Evolutionary conservation across 805 yeast species (phyloP).

Genomic region (Pichia heedii): DNA sequence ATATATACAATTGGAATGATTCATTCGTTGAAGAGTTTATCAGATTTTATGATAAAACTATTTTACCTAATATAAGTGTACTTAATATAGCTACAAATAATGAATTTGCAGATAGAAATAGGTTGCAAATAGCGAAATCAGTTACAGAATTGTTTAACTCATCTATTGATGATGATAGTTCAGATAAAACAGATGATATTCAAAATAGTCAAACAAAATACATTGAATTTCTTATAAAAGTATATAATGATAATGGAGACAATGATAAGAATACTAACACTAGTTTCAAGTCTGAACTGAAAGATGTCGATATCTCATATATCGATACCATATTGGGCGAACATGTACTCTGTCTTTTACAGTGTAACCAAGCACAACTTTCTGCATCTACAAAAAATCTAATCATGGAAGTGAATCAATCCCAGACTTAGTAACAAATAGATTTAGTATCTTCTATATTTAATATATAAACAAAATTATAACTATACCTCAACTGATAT

Average conservation of each 20-base stretch:
- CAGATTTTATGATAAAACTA: slow-evolving; percentile 29
- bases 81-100: slow-evolving; percentile 1
- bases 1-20: slow-evolving; percentile 41
- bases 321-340: background rate
- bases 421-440: too few relatives aligned
- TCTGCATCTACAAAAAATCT: background rate
- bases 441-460: too few relatives aligned
- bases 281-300: too few relatives aligned
- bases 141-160: slow-evolving; percentile 1
- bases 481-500: too few relatives aligned
- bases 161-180: background rate
- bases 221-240: background rate
- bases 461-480: too few relatives aligned
- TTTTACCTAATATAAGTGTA: slow-evolving; percentile 1
- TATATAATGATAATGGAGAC: background rate
- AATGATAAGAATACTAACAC: too few relatives aligned
- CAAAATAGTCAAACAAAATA: background rate
- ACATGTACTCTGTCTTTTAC: background rate
- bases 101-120: slow-evolving; percentile 1
- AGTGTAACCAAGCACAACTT: background rate
- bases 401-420: too few relatives aligned
- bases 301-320: background rate
- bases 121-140: slow-evolving; percentile 3
- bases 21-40: slow-evolving; percentile 37
- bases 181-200: background rate